Evolutionary conservation across 345 rosid species (phyloP).

Genomic region (Gossypium australe): DNA sequence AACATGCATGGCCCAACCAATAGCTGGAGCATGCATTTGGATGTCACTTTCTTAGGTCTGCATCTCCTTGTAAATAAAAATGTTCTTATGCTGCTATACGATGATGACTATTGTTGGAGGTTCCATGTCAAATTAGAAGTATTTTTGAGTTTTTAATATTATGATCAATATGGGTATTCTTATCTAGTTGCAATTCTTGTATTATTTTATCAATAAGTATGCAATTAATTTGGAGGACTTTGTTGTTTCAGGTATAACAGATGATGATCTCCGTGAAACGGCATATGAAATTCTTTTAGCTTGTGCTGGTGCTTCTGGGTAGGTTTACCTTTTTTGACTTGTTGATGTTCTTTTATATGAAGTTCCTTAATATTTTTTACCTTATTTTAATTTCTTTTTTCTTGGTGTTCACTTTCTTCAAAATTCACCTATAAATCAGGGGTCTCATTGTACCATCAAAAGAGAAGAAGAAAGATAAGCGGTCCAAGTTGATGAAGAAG

Average conservation of each 20-base stretch:
- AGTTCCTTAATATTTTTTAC: not conserved
- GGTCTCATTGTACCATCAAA: constrained; percentile 90
- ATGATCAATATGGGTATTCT: not conserved
- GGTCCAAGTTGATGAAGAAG: constrained; percentile 83
- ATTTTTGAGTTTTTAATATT: not conserved
- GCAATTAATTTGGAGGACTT: constrained; percentile 7
- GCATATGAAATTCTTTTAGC: constrained; percentile 92
- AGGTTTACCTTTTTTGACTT: constrained; percentile 16
- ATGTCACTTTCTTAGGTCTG: not conserved
- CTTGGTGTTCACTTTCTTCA: constrained; percentile 13
- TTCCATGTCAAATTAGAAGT: not conserved
- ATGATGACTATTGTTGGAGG: not conserved
- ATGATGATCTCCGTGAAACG: constrained; percentile 93
- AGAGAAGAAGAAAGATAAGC: constrained; percentile 83
- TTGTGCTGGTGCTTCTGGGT: constrained; percentile 99
- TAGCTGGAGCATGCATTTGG: not conserved
- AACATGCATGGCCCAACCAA: not conserved
- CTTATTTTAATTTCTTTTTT: constrained; percentile 5
- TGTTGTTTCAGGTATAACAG: constrained; percentile 58
- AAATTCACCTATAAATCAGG: constrained; percentile 30
- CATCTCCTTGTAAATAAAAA: not conserved
- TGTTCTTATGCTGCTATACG: not conserved
- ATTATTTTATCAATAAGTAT: not conserved
- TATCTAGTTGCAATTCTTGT: not conserved
- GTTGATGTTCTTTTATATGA: not conserved